Base-by-base conservation (phyloP, 257 asterid genomes). In the Fraxinus quadrangulata region DNA sequence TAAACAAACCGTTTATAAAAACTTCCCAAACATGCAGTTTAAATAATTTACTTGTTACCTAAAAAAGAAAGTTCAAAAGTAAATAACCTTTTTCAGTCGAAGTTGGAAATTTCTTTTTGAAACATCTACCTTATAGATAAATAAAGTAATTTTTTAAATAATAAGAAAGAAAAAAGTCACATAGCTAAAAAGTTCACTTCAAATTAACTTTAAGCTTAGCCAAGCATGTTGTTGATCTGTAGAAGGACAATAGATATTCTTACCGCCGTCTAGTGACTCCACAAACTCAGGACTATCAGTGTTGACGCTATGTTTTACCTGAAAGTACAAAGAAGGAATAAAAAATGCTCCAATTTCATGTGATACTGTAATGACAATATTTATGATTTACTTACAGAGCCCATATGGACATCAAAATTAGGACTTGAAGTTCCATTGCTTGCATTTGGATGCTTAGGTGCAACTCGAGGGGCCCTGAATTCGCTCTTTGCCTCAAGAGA, bases 401-500 rank as follows among this genome's bases (percentile, higher is more conserved):
- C 70, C 10, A 26, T 82, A 51, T 65, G 78, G 76, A 51, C 21
- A 73, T 75, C 75, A 12, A 39, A 56, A 73, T 13, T 8, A 65
- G 74, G 74, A 77, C 83, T 75, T 73, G 87, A 86, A 79, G 67
- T 73, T 79, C 75, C 87, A 51, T 76, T 74, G 77, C 79, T 68
- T 71, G 84, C 83, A 77, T 79, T 83, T 77, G 79, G 88, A 83
- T 75, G 67, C 47, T 81, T 75, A 72, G 91, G 87, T 75, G 84
- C 79, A 74, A 75, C 69, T 73, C 97, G 86, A 61, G 98, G 99
- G 68, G 90, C 90, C 83, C 82, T 87, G 85, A 91, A 95, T 68
- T 87, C 79, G 82, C 92, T 85, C 81, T 89, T 95, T 67, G 99
- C 99, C 94, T 93, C 99, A 45, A 87, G 83, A 81, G 99, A 87